These are phyloP conservation scores for Triticum turgidum DNA, from an alignment of 176 grass and related monocot genomes.

Conservation along the genomic window DNA sequence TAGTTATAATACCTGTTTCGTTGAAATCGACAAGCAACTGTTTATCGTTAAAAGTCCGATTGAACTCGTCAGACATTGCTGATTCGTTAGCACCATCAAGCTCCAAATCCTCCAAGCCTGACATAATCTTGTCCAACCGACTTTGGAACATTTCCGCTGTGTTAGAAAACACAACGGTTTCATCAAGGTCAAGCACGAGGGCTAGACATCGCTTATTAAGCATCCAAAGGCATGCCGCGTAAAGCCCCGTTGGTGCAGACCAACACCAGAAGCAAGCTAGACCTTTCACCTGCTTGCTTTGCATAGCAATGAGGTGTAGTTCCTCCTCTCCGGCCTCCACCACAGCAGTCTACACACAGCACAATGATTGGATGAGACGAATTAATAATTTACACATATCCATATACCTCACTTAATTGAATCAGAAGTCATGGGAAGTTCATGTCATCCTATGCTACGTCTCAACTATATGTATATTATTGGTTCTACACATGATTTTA, in stretches of 20 bases:
- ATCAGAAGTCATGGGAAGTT: neutral
- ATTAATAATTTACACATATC: neutral
- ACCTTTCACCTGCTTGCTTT: conserved; percentile 51
- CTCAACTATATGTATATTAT: neutral
- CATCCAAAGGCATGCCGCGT: conserved; percentile 48
- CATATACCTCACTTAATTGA: neutral
- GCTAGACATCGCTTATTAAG: conserved; percentile 59
- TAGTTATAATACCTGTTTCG: conserved; percentile 30
- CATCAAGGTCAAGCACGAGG: conserved; percentile 63
- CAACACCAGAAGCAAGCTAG: conserved; percentile 79
- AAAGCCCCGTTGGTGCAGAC: conserved; percentile 42
- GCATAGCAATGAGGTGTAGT: conserved; percentile 65
- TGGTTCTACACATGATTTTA: neutral
- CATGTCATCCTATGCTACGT: neutral
- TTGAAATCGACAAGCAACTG: conserved; percentile 51
- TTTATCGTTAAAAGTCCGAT: conserved; percentile 42
- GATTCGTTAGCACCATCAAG: conserved; percentile 45
- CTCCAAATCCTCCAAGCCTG: conserved; percentile 38
- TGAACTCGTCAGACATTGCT: conserved; percentile 42
- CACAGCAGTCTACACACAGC: conserved; percentile 47
- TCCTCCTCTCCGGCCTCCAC: conserved; percentile 48
- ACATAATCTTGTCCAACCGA: conserved; percentile 37
- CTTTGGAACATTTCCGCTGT: conserved; percentile 54
- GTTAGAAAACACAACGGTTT: conserved; percentile 64
- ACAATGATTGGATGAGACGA: neutral